Conservation (phyloP, 495 filamentous ascomycete genomes). For the Penicillium paxilli region DNA sequence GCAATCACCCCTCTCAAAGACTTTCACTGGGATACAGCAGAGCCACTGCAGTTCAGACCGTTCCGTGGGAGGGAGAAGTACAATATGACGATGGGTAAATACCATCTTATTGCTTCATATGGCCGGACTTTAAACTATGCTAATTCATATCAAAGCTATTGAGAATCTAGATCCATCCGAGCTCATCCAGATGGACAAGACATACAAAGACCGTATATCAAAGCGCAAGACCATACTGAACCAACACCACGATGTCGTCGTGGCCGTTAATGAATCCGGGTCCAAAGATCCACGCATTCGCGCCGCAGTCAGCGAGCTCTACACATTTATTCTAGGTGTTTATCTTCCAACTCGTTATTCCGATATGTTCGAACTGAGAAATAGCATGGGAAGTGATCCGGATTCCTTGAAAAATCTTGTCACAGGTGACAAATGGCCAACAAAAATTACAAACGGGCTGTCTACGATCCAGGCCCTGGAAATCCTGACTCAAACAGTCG, state of each 20-base stretch:
- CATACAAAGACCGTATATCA: conserved; percentile 56
- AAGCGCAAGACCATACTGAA: conserved; percentile 53
- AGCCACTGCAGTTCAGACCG: conserved; percentile 61
- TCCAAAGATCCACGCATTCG: conserved; percentile 33
- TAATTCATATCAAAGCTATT: conserved; percentile 36
- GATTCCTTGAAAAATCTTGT: conserved; percentile 43
- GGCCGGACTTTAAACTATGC: background rate
- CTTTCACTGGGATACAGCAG: conserved; percentile 61
- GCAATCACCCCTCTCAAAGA: conserved; percentile 52
- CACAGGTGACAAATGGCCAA: conserved; percentile 43
- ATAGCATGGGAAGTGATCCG: conserved; percentile 9
- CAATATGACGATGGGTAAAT: conserved; percentile 70
- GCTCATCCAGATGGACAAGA: conserved; percentile 66
- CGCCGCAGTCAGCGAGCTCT: conserved; percentile 62
- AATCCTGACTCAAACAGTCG: conserved; percentile 17
- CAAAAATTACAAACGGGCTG: conserved; percentile 20
- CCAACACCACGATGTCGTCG: conserved; percentile 44
- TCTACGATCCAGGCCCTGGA: conserved; percentile 18
- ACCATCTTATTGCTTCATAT: background rate
- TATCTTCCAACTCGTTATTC: conserved; percentile 71
- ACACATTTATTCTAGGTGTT: conserved; percentile 58
- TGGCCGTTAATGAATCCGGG: conserved; percentile 37
- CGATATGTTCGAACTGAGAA: conserved; percentile 53
- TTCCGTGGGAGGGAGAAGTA: conserved; percentile 64
- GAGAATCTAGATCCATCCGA: conserved; percentile 55